phyloP scores from a whole-genome alignment of 169 alveolate genomes.

The Cryptosporidium xiaoi region DNA sequence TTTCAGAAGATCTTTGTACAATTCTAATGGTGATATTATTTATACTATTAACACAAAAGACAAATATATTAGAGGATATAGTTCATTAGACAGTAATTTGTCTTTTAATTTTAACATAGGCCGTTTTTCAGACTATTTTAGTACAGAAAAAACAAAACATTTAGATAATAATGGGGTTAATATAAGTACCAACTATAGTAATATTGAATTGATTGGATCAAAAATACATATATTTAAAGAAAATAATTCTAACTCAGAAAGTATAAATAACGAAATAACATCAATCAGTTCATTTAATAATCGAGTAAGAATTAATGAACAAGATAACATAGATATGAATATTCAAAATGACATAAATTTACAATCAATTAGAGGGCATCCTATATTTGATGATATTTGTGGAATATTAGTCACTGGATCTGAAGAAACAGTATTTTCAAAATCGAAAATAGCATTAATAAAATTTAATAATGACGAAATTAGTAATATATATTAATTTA shows the following conservation, averaged over 20 bases:
- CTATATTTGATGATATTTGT: conserved; percentile 42
- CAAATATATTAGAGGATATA: conserved; percentile 6
- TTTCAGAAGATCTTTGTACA: conserved; percentile 43
- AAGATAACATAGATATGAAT: background rate
- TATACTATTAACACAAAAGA: conserved; percentile 33
- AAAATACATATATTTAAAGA: background rate
- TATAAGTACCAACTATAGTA: background rate
- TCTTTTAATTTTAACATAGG: background rate
- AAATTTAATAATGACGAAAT: background rate
- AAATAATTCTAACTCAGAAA: background rate
- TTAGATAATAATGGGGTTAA: background rate
- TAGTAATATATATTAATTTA: background rate
- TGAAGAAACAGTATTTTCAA: conserved; percentile 16
- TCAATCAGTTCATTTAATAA: background rate
- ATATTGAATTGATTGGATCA: background rate
- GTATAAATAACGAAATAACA: background rate
- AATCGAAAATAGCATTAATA: conserved; percentile 1
- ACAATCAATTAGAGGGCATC: conserved; percentile 56
- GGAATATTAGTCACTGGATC: conserved; percentile 19
- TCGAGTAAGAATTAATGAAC: background rate
- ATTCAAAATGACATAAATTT: background rate
- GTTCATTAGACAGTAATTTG: background rate
- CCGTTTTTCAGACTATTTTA: background rate
- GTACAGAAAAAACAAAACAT: background rate
- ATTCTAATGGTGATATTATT: conserved; percentile 22